phyloP scores from a whole-genome alignment of 2,329 filamentous ascomycete species.

The Pseudogymnoascus pannorum region DNA sequence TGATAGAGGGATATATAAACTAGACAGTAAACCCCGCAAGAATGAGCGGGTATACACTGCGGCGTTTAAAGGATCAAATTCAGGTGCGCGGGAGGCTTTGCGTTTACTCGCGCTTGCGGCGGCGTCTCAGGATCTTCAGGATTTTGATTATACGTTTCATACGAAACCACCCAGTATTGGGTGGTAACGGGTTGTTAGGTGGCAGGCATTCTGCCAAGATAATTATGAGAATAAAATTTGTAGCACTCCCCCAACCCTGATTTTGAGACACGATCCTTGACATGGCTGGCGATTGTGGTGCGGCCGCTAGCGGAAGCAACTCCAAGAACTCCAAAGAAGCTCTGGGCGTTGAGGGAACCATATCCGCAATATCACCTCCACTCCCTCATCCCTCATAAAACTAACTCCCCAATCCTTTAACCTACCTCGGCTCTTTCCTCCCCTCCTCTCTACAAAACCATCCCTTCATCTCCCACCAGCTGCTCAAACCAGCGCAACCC shows the following conservation, averaged over 20 bases:
- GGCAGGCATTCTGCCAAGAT: too few relatives aligned
- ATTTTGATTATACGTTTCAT: too few relatives aligned
- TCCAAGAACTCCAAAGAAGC: slow-evolving; percentile 9
- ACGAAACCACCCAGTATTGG: too few relatives aligned
- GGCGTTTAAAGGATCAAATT: background rate
- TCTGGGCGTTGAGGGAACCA: slow-evolving; percentile 3
- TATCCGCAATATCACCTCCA: slow-evolving; percentile 1
- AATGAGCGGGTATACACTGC: background rate
- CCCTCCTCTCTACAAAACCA: background rate
- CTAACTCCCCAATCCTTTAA: background rate
- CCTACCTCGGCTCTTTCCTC: background rate
- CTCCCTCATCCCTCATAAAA: background rate
- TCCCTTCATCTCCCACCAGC: background rate
- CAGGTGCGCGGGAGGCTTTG: background rate
- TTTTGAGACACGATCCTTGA: background rate
- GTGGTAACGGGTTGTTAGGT: too few relatives aligned
- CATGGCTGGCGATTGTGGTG: background rate
- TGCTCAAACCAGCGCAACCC: background rate
- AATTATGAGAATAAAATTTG: background rate
- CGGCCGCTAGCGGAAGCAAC: slow-evolving; percentile 8
- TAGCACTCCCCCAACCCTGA: background rate
- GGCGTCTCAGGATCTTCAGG: too few relatives aligned
- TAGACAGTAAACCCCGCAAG: background rate
- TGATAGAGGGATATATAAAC: background rate
- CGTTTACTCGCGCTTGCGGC: too few relatives aligned